Evolutionary conservation across 345 rosid genomes (phyloP), one percentile per base, ranked within the genome.

Genomic region (Bruguiera sexangula): DNA sequence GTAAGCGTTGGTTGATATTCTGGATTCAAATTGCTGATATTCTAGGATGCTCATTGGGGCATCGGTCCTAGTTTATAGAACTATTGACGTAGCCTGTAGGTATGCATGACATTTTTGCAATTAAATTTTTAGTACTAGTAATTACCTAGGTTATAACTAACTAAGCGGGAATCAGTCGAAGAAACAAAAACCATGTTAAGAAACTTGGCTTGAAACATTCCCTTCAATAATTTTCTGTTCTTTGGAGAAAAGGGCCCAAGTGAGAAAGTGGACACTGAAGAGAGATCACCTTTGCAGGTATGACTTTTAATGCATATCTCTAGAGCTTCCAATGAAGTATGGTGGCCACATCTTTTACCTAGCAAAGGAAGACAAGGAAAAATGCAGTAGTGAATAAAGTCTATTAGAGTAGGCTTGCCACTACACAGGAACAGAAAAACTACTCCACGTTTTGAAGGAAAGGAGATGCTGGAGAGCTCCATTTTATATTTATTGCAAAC

Each of bases 321-420:
- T 85, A 84, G 79, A 93, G 98, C 97, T 90, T 90, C 98, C 98
- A 93, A 83, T 93, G 98, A 68, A 93, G 96, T 73, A 93, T 88
- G 73, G 97, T 89, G 81, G 98, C 97, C 87, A 93, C 98, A 91
- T 93, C 98, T 88, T 89, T 93, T 72, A 93, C 97, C 97, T 91
- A 88, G 68, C 82, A 86, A 84, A 71, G 63, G 37, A 57, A 75
- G 65, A 29, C 59, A 55, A 63, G 46, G 31, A 75, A 82, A 82
- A 75, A 71, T 70, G 80, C 82, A 75, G 80, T 71, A 82, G 72
- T 83, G 76, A 82, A 77, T 79, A 74, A 75, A 75, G 78, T 68
- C 78, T 69, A 80, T 79, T 63, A 29, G 59, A 56, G 70, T 32
- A 66, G 39, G 43, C 37, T 22, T 55, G 24, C 27, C 59, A 11